Evolutionary conservation across 179 eudicot genomes (phyloP).

Genomic region (Monotropa hypopitys): DNA sequence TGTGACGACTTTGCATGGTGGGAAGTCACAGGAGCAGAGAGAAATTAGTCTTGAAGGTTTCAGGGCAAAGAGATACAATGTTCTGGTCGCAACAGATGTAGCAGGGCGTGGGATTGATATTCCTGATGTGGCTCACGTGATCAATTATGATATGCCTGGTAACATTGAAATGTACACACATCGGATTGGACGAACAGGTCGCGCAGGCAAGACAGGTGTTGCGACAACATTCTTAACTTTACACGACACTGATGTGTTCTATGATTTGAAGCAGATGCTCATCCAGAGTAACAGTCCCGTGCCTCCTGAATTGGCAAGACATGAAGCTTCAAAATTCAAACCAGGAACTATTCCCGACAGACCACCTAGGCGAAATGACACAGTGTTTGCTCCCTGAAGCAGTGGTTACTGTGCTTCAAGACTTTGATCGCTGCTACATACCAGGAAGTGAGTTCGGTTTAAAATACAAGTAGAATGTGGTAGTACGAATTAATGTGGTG

Average conservation of each 20-base stretch:
- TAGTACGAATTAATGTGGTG: not conserved
- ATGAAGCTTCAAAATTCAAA: constrained; percentile 70
- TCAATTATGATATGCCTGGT: constrained; percentile 77
- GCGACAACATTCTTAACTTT: constrained; percentile 79
- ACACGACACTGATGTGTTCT: constrained; percentile 62
- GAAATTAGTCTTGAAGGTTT: constrained; percentile 88
- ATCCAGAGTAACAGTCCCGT: constrained; percentile 71
- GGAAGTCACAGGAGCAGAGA: constrained; percentile 73
- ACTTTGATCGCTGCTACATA: not conserved
- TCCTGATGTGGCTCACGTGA: constrained; percentile 83
- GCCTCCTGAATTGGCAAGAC: constrained; percentile 82
- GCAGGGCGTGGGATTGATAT: constrained; percentile 97
- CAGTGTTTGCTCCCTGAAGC: constrained; percentile 50
- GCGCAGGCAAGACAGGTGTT: constrained; percentile 81
- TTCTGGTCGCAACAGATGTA: constrained; percentile 82
- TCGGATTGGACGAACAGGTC: constrained; percentile 82
- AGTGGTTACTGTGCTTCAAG: not conserved
- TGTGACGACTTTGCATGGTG: constrained; percentile 71
- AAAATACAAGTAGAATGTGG: not conserved
- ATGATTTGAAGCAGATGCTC: constrained; percentile 80
- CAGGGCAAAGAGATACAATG: constrained; percentile 76
- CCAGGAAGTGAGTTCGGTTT: not conserved
- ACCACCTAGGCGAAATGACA: constrained; percentile 72
- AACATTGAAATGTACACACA: constrained; percentile 81
- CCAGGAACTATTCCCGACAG: constrained; percentile 67